Conservation (phyloP, 225 moss, liverwort and hornwort genomes). For the Marchantia polymorpha region DNA sequence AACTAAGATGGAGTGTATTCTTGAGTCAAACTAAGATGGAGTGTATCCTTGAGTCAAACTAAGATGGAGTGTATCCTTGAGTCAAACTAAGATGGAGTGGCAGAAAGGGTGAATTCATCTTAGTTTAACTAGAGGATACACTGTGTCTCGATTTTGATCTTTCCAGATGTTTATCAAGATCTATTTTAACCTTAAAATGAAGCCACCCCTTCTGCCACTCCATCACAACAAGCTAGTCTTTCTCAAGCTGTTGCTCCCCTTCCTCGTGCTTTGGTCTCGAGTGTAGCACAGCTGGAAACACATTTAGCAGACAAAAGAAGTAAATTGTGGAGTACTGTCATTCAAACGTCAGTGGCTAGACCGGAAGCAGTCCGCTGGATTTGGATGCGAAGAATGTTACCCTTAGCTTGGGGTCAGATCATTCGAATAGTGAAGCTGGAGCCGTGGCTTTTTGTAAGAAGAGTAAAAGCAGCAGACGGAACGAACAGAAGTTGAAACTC, state of each 20-base stretch:
- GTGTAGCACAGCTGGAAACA: slow-evolving; percentile 25
- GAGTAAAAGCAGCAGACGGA: slow-evolving; percentile 51
- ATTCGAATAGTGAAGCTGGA: slow-evolving; percentile 36
- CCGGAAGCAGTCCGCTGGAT: slow-evolving; percentile 25
- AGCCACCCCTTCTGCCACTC: slow-evolving; percentile 39
- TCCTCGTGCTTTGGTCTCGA: slow-evolving; percentile 26
- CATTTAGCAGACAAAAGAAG: slow-evolving; percentile 34
- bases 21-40: too few relatives aligned
- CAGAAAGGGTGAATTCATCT: too few relatives aligned
- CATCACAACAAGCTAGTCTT: slow-evolving; percentile 30
- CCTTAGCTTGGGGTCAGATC: slow-evolving; percentile 25
- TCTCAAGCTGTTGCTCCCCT: slow-evolving; percentile 32
- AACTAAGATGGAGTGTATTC: slow-evolving; percentile 36
- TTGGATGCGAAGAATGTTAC: slow-evolving; percentile 23
- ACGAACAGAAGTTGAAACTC: slow-evolving; percentile 53
- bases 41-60: too few relatives aligned
- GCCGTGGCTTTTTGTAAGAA: slow-evolving; percentile 45
- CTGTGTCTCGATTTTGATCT: too few relatives aligned
- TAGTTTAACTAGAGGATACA: too few relatives aligned
- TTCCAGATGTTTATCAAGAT: too few relatives aligned
- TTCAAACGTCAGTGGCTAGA: slow-evolving; percentile 24
- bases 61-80: too few relatives aligned
- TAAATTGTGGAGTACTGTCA: slow-evolving; percentile 4
- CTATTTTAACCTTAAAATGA: too few relatives aligned
- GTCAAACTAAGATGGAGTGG: too few relatives aligned